Conservation (phyloP, 495 filamentous ascomycete genomes). For the Podospora comata region DNA sequence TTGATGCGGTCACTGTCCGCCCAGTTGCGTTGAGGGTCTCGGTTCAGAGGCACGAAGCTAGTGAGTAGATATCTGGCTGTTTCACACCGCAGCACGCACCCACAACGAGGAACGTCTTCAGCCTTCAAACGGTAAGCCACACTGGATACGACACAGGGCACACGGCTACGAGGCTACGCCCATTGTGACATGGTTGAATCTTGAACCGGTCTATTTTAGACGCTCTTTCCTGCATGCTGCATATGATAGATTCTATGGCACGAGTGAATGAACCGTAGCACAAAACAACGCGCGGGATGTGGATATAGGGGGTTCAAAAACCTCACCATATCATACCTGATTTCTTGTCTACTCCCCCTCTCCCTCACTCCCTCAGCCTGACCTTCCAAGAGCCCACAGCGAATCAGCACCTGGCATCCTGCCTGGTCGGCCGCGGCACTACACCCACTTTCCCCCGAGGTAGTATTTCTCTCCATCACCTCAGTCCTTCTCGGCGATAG, state of each 20-base stretch:
- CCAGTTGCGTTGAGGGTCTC: constrained; percentile 8
- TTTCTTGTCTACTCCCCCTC: background rate
- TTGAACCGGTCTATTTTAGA: constrained; percentile 20
- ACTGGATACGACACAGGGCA: background rate
- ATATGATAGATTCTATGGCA: constrained; percentile 20
- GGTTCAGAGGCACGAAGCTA: background rate
- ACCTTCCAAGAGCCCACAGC: constrained; percentile 8
- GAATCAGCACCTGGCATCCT: constrained; percentile 17
- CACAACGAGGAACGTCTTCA: background rate
- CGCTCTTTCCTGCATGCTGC: constrained; percentile 21
- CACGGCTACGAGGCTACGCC: constrained; percentile 8
- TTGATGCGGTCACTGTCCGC: background rate
- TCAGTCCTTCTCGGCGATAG: constrained; percentile 97
- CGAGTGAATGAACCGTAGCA: constrained; percentile 22
- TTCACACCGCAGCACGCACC: constrained; percentile 1
- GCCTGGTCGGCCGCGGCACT: constrained; percentile 19
- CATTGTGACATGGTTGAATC: constrained; percentile 9
- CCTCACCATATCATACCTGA: constrained; percentile 22
- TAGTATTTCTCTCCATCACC: constrained; percentile 16
- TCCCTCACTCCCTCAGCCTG: constrained; percentile 18
- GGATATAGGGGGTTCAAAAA: constrained; percentile 15
- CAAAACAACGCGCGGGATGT: constrained; percentile 26
- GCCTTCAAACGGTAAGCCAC: constrained; percentile 8
- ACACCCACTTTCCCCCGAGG: constrained; percentile 13
- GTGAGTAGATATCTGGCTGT: background rate